phyloP scores from a whole-genome alignment of 805 yeast genomes.

The Yarrowia yakushimensis region DNA sequence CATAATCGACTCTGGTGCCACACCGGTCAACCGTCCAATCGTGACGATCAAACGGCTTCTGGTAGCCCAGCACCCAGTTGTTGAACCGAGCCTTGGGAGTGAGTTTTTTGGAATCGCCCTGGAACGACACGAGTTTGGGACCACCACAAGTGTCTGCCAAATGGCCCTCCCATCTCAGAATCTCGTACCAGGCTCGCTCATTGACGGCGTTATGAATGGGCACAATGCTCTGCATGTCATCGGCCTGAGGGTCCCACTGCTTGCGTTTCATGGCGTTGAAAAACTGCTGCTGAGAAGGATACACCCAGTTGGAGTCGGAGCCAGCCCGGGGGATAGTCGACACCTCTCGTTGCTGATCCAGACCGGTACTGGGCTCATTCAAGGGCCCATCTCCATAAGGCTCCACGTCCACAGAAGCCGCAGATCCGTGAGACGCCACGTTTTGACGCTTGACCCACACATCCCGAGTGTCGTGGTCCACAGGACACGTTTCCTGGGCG shows the following conservation, averaged over 20 bases:
- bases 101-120: conserved; percentile 79
- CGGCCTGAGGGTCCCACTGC: conserved; percentile 75
- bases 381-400: background rate
- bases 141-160: conserved; percentile 61
- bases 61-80: conserved; percentile 56
- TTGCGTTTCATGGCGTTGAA: conserved; percentile 91
- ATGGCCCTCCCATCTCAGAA: conserved; percentile 69
- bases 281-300: conserved; percentile 93
- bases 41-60: conserved; percentile 90
- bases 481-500: conserved; percentile 53
- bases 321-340: conserved; percentile 83
- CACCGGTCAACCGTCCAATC: conserved; percentile 90
- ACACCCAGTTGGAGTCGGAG: conserved; percentile 71
- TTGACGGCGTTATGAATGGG: conserved; percentile 94
- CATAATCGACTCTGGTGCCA: conserved; percentile 80
- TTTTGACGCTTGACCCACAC: conserved; percentile 49
- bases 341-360: conserved; percentile 72
- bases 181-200: conserved; percentile 87
- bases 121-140: conserved; percentile 74
- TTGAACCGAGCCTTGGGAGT: conserved; percentile 85
- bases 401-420: background rate
- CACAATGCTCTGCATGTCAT: conserved; percentile 84
- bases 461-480: conserved; percentile 58
- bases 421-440: conserved; percentile 1
- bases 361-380: conserved; percentile 30